Percentiles rank a stretch among this genome's conserved stretches.
Evolutionary conservation across 768 basidiomycete species (phyloP).

Genomic region (Macrolepiota fuliginosa): DNA sequence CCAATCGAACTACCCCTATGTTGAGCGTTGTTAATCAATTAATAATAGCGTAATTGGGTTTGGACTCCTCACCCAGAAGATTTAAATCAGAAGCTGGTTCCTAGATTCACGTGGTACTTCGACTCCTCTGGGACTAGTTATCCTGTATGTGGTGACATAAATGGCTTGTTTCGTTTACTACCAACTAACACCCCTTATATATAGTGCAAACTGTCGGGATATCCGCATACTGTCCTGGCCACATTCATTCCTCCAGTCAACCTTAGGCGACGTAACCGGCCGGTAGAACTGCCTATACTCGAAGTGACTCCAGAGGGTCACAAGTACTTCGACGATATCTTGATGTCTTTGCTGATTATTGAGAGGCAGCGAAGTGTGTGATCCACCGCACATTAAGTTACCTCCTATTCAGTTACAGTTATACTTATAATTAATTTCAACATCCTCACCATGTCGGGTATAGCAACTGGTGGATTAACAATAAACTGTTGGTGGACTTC

Average conservation of each 20-base stretch:
- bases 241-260: conserved; percentile 11
- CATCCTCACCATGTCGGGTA: too few species aligned
- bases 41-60: background rate
- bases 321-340: conserved; percentile 18
- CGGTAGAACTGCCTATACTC: conserved; percentile 6
- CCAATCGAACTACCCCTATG: background rate
- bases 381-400: too few species aligned
- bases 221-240: conserved; percentile 4
- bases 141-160: too few species aligned
- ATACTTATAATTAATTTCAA: too few species aligned
- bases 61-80: background rate
- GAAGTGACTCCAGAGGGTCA: conserved; percentile 21
- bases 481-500: too few species aligned
- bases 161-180: too few species aligned
- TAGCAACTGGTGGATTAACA: too few species aligned
- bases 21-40: background rate
- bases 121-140: background rate
- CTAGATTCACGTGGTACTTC: background rate
- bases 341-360: conserved; percentile 15
- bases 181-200: background rate
- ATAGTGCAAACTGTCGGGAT: background rate
- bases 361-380: background rate
- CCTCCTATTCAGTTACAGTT: too few species aligned
- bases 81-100: background rate
- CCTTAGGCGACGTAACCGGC: background rate